Percentiles rank a stretch among this genome's conserved stretches.
These are phyloP conservation scores for Phaeotremella skinneri DNA, from an alignment of 768 basidiomycete species.

Conservation along the genomic window DNA sequence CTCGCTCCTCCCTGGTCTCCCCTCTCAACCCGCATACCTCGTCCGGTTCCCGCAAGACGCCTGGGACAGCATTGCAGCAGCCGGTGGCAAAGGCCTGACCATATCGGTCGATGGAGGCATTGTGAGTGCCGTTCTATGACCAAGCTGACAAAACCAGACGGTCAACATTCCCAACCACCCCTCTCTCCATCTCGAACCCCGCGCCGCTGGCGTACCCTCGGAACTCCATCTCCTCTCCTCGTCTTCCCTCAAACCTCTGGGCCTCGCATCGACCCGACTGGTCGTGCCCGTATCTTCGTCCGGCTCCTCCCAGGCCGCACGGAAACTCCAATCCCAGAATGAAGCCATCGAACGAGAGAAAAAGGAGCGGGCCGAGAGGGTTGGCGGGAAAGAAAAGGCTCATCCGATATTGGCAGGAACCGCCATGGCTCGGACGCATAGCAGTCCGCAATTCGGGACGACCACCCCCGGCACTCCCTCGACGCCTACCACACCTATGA, in stretches of 20 bases:
- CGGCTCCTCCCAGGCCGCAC: conserved; percentile 19
- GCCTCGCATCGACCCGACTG: conserved; percentile 26
- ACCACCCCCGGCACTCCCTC: no score
- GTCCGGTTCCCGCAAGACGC: conserved; percentile 33
- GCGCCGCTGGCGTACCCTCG: conserved; percentile 19
- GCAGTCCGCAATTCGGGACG: conserved; percentile 14
- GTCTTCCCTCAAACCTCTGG: conserved; percentile 17
- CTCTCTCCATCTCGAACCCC: conserved; percentile 20
- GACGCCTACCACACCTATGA: conserved; percentile 16
- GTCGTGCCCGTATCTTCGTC: conserved; percentile 27
- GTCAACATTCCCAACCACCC: conserved; percentile 22
- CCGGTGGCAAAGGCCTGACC: conserved; percentile 8
- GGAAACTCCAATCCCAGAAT: conserved; percentile 3
- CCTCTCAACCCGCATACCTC: conserved; percentile 26
- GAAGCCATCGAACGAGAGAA: conserved; percentile 22
- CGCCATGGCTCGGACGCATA: conserved; percentile 24
- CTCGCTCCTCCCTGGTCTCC: conserved; percentile 1
- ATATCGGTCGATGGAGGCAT: conserved; percentile 14
- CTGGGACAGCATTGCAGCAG: conserved; percentile 22
- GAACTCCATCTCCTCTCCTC: conserved; percentile 29
- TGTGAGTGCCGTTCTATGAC: conserved; percentile 14
- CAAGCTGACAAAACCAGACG: conserved; percentile 12
- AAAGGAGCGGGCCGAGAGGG: conserved; percentile 22
- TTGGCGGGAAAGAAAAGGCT: conserved; percentile 11
- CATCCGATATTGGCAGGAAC: not conserved